Evolutionary conservation across 1,284 basidiomycete species (phyloP), one percentile per base, ranked within the genome.

Genomic region (Tranzscheliella williamsii): DNA sequence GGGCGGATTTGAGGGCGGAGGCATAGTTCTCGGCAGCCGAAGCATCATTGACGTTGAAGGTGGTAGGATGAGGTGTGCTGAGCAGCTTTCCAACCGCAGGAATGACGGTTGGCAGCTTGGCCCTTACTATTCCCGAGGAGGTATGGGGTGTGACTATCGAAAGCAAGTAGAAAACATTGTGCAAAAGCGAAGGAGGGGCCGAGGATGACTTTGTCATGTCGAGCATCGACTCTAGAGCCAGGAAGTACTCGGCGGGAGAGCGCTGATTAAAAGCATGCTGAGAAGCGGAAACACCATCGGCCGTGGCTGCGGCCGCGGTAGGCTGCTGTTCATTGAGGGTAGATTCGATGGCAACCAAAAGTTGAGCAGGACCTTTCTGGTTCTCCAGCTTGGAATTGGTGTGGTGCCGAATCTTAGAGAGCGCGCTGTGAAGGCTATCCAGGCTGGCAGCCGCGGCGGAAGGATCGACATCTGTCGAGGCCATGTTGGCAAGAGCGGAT

Each of bases 351-450:
- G 93, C 95, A 46, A 84, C 80, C 33, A 99, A 84, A 17, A 99
- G 85, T 44, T 86, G 87, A 13, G 95, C 95, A 3, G 92, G 91
- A 41, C 88, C 85, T 75, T 90, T 90, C 80, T 97, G 92, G 75
- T 95, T 90, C 2, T 86, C 78, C 17, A 94, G 83, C 22, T 85
- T 84, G 0, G 92, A 94, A 20, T 85, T 84, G 2, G 86, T 86
- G 71, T 96, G 91, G 13, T 88, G 87, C 47, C 94, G 83, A 65
- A 98, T 91, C 81, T 96, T 97, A 55, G 85, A 56, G 18, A 77
- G 63, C 5, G 70, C 60, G 40, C 46, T 45, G 34, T 64, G 61
- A 12, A 64, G 42, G 38, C 51, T 48, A 32, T 64, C 61, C 6
- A 63, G 41, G 39, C 51, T 55, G 16, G 50, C 56, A 31, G 55